phyloP scores from a whole-genome alignment of 371 early-diverging fungal species.

The Mucor indicus region DNA sequence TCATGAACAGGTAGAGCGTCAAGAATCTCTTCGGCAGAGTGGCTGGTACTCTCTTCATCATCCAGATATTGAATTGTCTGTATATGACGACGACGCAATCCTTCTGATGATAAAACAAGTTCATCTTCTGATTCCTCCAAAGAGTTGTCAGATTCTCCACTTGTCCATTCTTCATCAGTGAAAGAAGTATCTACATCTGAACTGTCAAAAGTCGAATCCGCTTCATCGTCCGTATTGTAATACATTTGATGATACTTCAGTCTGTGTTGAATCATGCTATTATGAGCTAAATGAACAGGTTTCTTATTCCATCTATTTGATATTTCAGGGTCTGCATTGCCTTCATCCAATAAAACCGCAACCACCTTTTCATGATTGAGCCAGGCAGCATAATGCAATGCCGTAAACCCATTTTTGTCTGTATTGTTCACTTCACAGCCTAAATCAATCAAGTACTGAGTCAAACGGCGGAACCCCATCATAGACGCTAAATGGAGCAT shows the following conservation, averaged over 20 bases:
- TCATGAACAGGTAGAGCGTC: constrained; percentile 18
- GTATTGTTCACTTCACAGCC: constrained; percentile 27
- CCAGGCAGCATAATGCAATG: constrained; percentile 21
- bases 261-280: no score
- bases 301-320: constrained; percentile 24
- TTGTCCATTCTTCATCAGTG: constrained; percentile 21
- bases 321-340: constrained; percentile 28
- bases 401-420: constrained; percentile 31
- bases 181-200: constrained; percentile 37
- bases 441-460: constrained; percentile 23
- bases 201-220: no score
- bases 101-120: no score
- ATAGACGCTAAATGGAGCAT: constrained; percentile 46
- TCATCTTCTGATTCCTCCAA: background rate
- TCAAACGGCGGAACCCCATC: constrained; percentile 28
- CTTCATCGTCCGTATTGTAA: no score
- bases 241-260: no score
- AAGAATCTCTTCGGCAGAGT: constrained; percentile 20
- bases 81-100: background rate
- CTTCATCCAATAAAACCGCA: constrained; percentile 22
- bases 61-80: constrained; percentile 29
- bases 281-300: constrained; percentile 27
- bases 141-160: no score
- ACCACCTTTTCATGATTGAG: constrained; percentile 20
- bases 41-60: constrained; percentile 6